phyloP scores from a whole-genome alignment of 495 filamentous ascomycete species.

The Aspergillus olivimuriae region DNA sequence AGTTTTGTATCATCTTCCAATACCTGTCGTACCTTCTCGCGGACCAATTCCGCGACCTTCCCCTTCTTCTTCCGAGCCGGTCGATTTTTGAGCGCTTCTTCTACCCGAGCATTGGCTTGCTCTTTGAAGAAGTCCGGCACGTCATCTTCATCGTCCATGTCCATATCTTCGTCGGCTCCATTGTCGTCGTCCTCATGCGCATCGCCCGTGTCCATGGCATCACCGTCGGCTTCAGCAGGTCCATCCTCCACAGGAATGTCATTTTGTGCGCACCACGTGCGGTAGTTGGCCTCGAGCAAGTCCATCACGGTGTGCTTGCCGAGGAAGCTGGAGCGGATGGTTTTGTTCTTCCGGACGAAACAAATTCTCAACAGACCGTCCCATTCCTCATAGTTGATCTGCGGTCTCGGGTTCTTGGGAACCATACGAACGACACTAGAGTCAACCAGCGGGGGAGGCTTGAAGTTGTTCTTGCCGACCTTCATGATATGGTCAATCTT shows the following conservation, averaged over 20 bases:
- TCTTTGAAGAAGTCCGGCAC: constrained; percentile 76
- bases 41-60: constrained; percentile 68
- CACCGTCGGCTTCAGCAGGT: constrained; percentile 38
- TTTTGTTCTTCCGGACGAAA: constrained; percentile 75
- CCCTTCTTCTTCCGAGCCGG: constrained; percentile 62
- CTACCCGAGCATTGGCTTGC: constrained; percentile 40
- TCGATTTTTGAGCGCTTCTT: constrained; percentile 35
- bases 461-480: constrained; percentile 92
- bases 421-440: constrained; percentile 72
- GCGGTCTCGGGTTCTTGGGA: constrained; percentile 73
- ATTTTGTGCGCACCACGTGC: constrained; percentile 81
- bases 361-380: constrained; percentile 81
- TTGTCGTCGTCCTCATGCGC: constrained; percentile 23
- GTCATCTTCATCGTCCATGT: constrained; percentile 53
- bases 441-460: constrained; percentile 87
- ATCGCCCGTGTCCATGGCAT: constrained; percentile 41
- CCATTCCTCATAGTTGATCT: constrained; percentile 90
- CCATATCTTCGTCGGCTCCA: constrained; percentile 44
- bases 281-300: constrained; percentile 79
- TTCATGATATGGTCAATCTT: constrained; percentile 84
- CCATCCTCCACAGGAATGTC: constrained; percentile 72
- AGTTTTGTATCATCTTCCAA: constrained; percentile 69
- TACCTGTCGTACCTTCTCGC: constrained; percentile 76
- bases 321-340: constrained; percentile 69
- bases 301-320: constrained; percentile 70